Evolutionary conservation across 2,329 filamentous ascomycete genomes (phyloP).

Genomic region (Hypoxylon sp.): DNA sequence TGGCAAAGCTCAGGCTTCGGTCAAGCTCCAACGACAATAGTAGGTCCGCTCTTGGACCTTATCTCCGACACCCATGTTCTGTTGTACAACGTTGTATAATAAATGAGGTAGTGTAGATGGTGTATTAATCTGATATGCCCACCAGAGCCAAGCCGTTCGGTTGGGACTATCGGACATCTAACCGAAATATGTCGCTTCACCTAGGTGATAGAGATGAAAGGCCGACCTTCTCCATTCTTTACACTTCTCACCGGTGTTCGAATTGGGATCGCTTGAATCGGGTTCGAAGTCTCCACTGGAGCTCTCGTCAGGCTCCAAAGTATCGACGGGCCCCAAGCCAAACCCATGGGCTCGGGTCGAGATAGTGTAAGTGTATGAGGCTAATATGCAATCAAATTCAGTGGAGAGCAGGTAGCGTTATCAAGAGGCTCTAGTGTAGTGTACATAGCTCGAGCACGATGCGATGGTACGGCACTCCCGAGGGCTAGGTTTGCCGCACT

Average conservation of each 20-base stretch:
- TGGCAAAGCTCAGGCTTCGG: background rate
- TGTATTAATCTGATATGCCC: conserved; percentile 1
- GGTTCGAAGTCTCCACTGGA: conserved; percentile 17
- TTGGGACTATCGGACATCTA: conserved; percentile 10
- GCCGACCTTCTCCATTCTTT: conserved; percentile 27
- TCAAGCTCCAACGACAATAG: background rate
- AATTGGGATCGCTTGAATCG: conserved; percentile 20
- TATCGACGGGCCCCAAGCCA: conserved; percentile 6
- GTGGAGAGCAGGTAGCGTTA: conserved; percentile 5
- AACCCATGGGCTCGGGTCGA: conserved; percentile 34
- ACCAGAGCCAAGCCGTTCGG: conserved; percentile 5
- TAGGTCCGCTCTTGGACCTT: conserved; percentile 4
- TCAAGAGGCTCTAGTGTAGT: conserved; percentile 2
- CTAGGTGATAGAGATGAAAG: background rate
- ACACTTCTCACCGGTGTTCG: conserved; percentile 20
- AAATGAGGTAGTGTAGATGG: background rate
- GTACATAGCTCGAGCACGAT: background rate
- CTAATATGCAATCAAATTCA: conserved; percentile 4
- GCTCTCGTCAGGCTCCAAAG: conserved; percentile 2
- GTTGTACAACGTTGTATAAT: background rate
- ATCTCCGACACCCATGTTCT: background rate
- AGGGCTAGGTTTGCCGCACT: conserved; percentile 3
- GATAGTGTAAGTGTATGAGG: background rate
- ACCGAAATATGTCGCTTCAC: conserved; percentile 8
- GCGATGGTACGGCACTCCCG: conserved; percentile 5